Evolutionary conservation across 768 basidiomycete species (phyloP).

Genomic region (Rossbeevera mucosa): DNA sequence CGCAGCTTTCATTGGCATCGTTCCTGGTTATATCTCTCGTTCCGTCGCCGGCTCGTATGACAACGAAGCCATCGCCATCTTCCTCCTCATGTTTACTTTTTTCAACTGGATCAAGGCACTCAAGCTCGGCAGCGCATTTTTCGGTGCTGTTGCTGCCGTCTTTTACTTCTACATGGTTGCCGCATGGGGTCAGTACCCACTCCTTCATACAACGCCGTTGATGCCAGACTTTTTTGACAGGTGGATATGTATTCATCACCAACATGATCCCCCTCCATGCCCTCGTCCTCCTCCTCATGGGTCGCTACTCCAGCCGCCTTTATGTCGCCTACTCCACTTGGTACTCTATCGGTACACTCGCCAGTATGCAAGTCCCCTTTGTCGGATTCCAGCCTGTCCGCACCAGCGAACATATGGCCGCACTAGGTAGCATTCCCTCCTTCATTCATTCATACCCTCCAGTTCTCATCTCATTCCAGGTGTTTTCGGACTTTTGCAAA

Average conservation of each 20-base stretch:
- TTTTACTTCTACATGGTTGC: conserved; percentile 99
- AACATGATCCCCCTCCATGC: conserved; percentile 99
- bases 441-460: neutral
- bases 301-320: conserved; percentile 84
- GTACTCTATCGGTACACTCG: conserved; percentile 95
- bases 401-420: conserved; percentile 98
- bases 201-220: neutral
- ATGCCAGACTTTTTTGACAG: conserved; percentile 34
- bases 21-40: conserved; percentile 97
- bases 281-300: conserved; percentile 93
- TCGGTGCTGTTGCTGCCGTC: conserved; percentile 82
- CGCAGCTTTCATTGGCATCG: conserved; percentile 97
- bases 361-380: conserved; percentile 99
- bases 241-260: conserved; percentile 98
- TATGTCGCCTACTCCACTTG: conserved; percentile 96
- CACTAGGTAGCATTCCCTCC: conserved; percentile 58
- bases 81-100: conserved; percentile 99
- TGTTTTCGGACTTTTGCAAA: conserved; percentile 94
- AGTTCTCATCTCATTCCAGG: conserved; percentile 42
- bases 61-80: conserved; percentile 99
- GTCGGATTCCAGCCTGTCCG: conserved; percentile 98
- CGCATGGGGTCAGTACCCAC: conserved; percentile 76
- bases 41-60: conserved; percentile 99
- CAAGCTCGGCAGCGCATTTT: conserved; percentile 90
- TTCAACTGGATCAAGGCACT: conserved; percentile 95